Evolutionary conservation across 2,329 filamentous ascomycete species (phyloP).

Genomic region (Colletotrichum melonis): DNA sequence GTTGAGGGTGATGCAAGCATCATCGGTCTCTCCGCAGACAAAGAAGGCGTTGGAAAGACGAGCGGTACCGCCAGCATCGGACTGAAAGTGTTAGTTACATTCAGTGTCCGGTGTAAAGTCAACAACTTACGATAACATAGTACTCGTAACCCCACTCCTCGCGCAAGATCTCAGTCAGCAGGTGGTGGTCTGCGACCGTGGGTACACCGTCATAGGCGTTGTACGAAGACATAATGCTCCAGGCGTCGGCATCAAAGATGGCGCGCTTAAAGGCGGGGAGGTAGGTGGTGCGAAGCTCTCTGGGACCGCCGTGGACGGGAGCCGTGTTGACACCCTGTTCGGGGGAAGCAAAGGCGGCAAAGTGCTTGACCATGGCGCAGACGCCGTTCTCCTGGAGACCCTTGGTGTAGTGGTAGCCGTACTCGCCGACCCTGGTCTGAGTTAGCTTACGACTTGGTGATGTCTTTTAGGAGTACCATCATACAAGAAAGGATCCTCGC

Average conservation of each 20-base stretch:
- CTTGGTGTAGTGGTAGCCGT: conserved; percentile 68
- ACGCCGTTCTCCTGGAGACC: conserved; percentile 74
- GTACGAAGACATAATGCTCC: conserved; percentile 79
- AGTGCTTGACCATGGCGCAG: conserved; percentile 81
- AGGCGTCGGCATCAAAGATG: conserved; percentile 77
- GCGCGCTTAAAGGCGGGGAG: conserved; percentile 74
- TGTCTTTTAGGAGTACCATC: conserved; percentile 9
- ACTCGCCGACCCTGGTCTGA: conserved; percentile 65
- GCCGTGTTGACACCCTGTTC: conserved; percentile 80
- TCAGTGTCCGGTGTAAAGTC: not conserved
- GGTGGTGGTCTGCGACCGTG: conserved; percentile 71
- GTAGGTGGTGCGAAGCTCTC: conserved; percentile 65
- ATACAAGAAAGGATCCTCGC: conserved; percentile 74
- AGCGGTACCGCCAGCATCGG: conserved; percentile 77
- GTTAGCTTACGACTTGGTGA: not conserved
- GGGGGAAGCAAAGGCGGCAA: conserved; percentile 74
- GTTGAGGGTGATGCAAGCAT: conserved; percentile 71
- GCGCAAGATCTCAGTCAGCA: conserved; percentile 76
- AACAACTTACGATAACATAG: conserved; percentile 60
- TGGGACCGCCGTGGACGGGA: conserved; percentile 63
- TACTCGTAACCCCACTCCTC: conserved; percentile 81
- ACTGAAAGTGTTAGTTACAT: conserved; percentile 29
- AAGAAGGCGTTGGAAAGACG: conserved; percentile 73
- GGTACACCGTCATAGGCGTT: conserved; percentile 80
- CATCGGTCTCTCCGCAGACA: conserved; percentile 72